Evolutionary conservation across 176 grass and related monocot genomes (phyloP).

Genomic region (Phragmites australis): DNA sequence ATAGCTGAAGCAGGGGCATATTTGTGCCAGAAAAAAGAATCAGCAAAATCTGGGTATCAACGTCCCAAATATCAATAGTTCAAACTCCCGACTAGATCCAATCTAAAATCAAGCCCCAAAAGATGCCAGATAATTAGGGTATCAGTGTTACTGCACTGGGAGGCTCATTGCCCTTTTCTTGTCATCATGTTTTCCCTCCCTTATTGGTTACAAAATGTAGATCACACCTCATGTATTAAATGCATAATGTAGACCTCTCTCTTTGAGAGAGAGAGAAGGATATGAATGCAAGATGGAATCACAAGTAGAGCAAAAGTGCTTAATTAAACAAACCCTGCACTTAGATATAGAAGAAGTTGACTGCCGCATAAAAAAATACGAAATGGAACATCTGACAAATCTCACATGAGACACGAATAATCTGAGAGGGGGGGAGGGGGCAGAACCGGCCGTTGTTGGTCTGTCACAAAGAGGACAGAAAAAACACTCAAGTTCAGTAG

Average conservation of each 20-base stretch:
- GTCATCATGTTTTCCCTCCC: background rate
- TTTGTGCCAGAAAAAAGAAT: no score
- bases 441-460: background rate
- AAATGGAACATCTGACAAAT: slow-evolving; percentile 34
- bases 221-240: background rate
- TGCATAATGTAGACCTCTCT: background rate
- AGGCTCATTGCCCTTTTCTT: background rate
- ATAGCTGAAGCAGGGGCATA: background rate
- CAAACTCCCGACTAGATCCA: background rate
- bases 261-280: no score
- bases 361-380: slow-evolving; percentile 18
- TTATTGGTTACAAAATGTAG: background rate
- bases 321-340: slow-evolving; percentile 1
- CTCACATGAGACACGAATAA: slow-evolving; percentile 35
- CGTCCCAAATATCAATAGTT: background rate
- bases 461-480: background rate
- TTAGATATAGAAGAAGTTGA: slow-evolving; percentile 14
- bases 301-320: slow-evolving; percentile 10
- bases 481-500: background rate
- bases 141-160: background rate
- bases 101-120: background rate
- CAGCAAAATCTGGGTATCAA: no score
- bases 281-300: no score
- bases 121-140: background rate
- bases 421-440: slow-evolving; percentile 17